Evolutionary conservation across 2,329 filamentous ascomycete species (phyloP), one percentile per base, ranked within the genome.

Genomic region (Epichloe baconii): DNA sequence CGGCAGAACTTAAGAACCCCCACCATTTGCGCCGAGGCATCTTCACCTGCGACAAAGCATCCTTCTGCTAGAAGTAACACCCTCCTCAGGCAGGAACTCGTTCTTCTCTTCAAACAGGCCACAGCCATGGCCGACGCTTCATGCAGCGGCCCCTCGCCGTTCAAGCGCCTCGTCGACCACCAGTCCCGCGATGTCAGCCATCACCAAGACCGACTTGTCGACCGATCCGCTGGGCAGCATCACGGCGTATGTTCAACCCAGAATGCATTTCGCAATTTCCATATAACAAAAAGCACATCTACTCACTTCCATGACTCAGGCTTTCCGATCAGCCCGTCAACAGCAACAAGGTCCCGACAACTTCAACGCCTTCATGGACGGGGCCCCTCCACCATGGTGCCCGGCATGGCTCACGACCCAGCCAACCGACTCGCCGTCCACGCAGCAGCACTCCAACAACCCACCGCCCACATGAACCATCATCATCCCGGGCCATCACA

Each of bases 111-210:
- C 31, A 35, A 12, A 26, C 14, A 23, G 37, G 23, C 31, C 17
- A 5, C 35, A 31, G 41, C 35, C 49, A 72, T 72, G 70, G 64
- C 68, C 38, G 68, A 71, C 49, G 63, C 64, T 51, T 68, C 69
- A 10, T 72, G 70, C 54, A 69, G 68, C 54, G 69, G 68, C 36
- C 62, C 64, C 2, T 68, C 67, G 47, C 69, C 70, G 37, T 71
- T 72, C 51, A 72, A 72, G 61, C 66, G 64, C 12, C 62, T 72
- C 42, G 58, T 69, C 19, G 68, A 72, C 8, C 68, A 72, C 40
- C 68, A 72, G 48, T 61, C 62, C n/a, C 64, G 65, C 44, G 69
- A 72, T 57, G 62, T 64, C 47, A 68, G 67, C 56, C 66, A 67
- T 48, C 69, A 70, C 15, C 68, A 71, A 54, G 68, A 71, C 54